Evolutionary conservation across 805 yeast species (phyloP), one percentile per base, ranked within the genome.

Genomic region (Teunomyces lycoperdinae): DNA sequence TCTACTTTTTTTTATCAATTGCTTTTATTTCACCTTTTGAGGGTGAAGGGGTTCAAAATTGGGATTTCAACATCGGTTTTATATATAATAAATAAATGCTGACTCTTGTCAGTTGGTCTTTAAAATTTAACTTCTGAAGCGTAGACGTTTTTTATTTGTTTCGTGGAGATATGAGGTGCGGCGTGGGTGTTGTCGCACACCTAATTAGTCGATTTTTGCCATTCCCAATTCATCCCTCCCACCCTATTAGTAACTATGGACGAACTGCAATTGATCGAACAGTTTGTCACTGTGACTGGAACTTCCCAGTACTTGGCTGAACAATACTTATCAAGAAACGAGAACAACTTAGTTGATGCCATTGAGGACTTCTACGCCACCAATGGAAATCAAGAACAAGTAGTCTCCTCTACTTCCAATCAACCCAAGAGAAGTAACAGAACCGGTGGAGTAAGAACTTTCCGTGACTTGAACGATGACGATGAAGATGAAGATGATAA

Each of bases 401-500:
- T 10, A 7, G 14, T 30, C 9, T n/a, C 29, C 17, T 5, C 45
- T 10, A 10, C 29, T 20, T 20, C 24, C 9, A 20, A 31, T n/a
- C 31, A 20, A 11, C 20, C 45, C 14, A 31, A 42, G 30, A 29
- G 20, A 11, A 31, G 48, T 6, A 29, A 27, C 14, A 13, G 44
- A 20, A 20, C 24, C 10, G 51, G 61, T 24, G 71, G 72, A 10
- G 54, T 73, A 24, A 63, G 65, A 31, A 73, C 78, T 5, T 64
- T 73, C 45, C 56, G 66, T 43, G 77, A 73, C 52, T 64, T 73
- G 53, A 66, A 70, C 40, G 63, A 64, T 16, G 67, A 66, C 20
- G 78, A 70, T 9, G 72, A 70, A 13, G 79, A 70, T 38, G 80
- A 73, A n/a, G 82, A 78, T 51, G 84, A 80, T 49, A 77, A 76